Base-by-base conservation (phyloP, 139 green algal genomes). In the Closterium sp. region DNA sequence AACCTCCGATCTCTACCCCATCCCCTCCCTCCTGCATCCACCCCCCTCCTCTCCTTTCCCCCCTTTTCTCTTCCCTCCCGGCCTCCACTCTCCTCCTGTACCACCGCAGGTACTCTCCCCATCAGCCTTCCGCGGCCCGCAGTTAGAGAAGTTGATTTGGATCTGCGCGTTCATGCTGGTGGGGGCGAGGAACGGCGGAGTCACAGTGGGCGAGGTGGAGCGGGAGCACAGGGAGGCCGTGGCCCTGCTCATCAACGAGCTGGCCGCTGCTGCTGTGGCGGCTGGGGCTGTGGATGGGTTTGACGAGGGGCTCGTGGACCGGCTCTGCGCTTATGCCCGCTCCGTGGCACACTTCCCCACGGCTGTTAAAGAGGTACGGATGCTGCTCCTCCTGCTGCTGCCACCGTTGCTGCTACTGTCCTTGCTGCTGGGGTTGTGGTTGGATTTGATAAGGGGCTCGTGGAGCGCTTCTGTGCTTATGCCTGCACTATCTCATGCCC, bases 71-170 rank as follows among this genome's bases (percentile, higher is more conserved):
- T 83, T 19, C 64, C 19, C 64, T 83, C 64, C 12, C 64, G 12
- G 19, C 64, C 12, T 19, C 64, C 64, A 19, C 64, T 28, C 12
- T 12, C 64, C 19, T 19, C 12, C n/a, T n/a, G n/a, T n/a, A n/a
- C n/a, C n/a, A n/a, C n/a, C 64, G 86, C 89, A 91, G 89, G 89
- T 91, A 7, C 31, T 91, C 16, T n/a, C 28, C 7, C n/a, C 69
- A 16, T 10, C 23, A 23, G 89, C 88, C 23, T 91, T 91, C 55
- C 43, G 33, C 9, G 19, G 36, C 64, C 84, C 95, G 16, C 99
- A 99, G 98, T 95, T 99, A 81, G 98, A 99, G 93, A 99, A 99
- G 96, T 96, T 99, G 30, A 96, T 99, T 28, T 99, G 98, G 98
- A 99, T 99, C 90, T 96, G 96, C 86, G 96, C 97, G 1, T 97